Percentiles rank a stretch among this genome's conserved stretches.
These are phyloP conservation scores for Mycena metata DNA, from an alignment of 768 basidiomycete species.

Conservation along the genomic window DNA sequence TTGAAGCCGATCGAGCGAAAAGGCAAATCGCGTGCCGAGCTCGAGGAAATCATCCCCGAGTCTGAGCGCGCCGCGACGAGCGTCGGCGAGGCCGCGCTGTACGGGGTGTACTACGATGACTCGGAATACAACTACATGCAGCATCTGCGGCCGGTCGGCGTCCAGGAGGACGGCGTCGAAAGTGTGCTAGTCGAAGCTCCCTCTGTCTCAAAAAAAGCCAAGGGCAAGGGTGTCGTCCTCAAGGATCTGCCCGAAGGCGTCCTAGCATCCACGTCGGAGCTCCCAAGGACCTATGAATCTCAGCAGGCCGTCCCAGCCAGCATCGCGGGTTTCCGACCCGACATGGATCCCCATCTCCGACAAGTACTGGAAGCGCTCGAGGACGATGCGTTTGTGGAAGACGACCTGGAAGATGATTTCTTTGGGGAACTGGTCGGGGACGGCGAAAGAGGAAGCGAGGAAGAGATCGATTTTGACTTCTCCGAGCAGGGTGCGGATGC, in stretches of 20 bases:
- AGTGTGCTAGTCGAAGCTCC: conserved; percentile 87
- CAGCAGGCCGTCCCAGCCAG: conserved; percentile 86
- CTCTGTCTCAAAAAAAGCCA: conserved; percentile 47
- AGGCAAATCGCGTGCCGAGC: conserved; percentile 86
- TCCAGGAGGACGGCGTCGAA: conserved; percentile 85
- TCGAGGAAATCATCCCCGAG: conserved; percentile 70
- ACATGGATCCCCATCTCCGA: conserved; percentile 95
- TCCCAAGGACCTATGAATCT: conserved; percentile 81
- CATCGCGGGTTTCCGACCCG: conserved; percentile 91
- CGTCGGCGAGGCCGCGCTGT: conserved; percentile 88
- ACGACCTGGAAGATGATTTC: conserved; percentile 79
- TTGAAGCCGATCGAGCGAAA: conserved; percentile 87
- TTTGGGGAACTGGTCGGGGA: conserved; percentile 79
- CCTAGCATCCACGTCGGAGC: conserved; percentile 78
- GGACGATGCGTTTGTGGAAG: conserved; percentile 94
- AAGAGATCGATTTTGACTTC: conserved; percentile 78
- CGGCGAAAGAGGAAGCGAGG: conserved; percentile 75
- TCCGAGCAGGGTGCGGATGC: conserved; percentile 66
- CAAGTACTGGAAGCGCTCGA: conserved; percentile 95
- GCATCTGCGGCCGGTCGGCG: conserved; percentile 86
- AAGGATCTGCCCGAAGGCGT: conserved; percentile 76
- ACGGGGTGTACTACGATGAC: conserved; percentile 96
- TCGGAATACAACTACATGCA: conserved; percentile 99
- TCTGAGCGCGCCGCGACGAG: conserved; percentile 62
- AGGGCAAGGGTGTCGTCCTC: conserved; percentile 57